Evolutionary conservation across 495 filamentous ascomycete genomes (phyloP).

Genomic region (Jackrogersella minutella): DNA sequence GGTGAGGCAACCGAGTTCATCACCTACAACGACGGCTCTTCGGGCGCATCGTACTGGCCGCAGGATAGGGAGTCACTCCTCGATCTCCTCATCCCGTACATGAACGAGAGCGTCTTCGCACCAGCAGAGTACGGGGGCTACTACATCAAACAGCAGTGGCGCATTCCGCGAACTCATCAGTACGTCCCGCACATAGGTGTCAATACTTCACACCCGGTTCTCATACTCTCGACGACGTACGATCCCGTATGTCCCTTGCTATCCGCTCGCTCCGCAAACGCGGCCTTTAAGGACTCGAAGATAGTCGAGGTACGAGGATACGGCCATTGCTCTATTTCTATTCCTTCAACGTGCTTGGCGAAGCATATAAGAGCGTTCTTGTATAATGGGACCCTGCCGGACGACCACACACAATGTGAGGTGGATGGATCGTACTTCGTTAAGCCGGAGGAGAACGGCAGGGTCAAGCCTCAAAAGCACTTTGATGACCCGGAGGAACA

Average conservation of each 20-base stretch:
- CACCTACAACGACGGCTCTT: constrained; percentile 46
- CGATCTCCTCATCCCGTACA: constrained; percentile 39
- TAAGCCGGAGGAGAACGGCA: constrained; percentile 32
- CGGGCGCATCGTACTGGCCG: constrained; percentile 43
- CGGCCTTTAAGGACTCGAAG: constrained; percentile 49
- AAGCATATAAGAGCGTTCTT: constrained; percentile 50
- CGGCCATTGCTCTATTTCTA: constrained; percentile 54
- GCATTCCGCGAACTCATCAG: constrained; percentile 47
- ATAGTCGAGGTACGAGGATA: constrained; percentile 56
- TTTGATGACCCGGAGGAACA: constrained; percentile 35
- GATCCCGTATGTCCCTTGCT: constrained; percentile 56
- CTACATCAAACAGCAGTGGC: constrained; percentile 52
- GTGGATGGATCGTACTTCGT: constrained; percentile 48
- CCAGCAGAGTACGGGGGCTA: constrained; percentile 35
- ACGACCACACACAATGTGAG: constrained; percentile 46
- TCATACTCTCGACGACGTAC: constrained; percentile 54
- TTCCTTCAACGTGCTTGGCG: constrained; percentile 51
- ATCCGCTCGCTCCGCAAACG: constrained; percentile 49
- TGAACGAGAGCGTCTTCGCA: constrained; percentile 43
- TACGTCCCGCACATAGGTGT: constrained; percentile 47
- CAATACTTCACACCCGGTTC: constrained; percentile 50
- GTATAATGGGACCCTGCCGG: constrained; percentile 50
- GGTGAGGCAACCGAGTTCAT: constrained; percentile 39
- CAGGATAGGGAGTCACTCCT: constrained; percentile 36
- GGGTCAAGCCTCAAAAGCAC: not conserved